These are phyloP conservation scores for Pythium phragmiticola DNA, from an alignment of 352 stramenopile genomes.

Conservation along the genomic window DNA sequence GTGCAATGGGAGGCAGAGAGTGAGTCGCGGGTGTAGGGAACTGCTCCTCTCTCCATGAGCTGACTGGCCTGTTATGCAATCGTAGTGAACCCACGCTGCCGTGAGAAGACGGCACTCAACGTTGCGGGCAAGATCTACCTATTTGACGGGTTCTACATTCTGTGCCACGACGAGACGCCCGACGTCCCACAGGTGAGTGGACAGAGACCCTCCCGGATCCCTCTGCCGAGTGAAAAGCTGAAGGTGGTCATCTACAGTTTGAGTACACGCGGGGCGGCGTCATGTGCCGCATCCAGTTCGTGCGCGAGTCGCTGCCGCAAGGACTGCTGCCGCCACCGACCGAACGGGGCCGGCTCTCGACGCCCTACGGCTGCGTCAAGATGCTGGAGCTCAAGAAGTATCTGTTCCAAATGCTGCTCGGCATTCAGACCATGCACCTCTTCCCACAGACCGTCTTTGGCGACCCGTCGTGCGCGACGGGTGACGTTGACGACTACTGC, in stretches of 20 bases:
- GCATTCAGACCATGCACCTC: slow-evolving; percentile 70
- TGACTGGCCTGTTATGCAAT: not conserved
- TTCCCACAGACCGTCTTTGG: slow-evolving; percentile 59
- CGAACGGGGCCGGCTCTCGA: slow-evolving; percentile 8
- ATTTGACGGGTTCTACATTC: slow-evolving; percentile 86
- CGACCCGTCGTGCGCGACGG: slow-evolving; percentile 48
- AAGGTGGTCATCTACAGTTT: slow-evolving; percentile 39
- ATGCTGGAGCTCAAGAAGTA: slow-evolving; percentile 74
- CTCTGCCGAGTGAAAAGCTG: not conserved
- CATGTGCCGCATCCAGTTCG: slow-evolving; percentile 76
- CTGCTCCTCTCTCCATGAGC: not conserved
- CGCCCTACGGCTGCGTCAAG: slow-evolving; percentile 43
- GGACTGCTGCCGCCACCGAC: slow-evolving; percentile 31
- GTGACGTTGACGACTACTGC: slow-evolving; percentile 58
- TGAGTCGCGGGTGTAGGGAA: slow-evolving; percentile 26
- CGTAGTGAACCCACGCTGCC: slow-evolving; percentile 74
- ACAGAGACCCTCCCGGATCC: not conserved
- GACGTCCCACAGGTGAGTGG: slow-evolving; percentile 53
- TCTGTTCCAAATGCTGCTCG: slow-evolving; percentile 70
- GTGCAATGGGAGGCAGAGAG: slow-evolving; percentile 80
- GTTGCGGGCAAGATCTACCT: slow-evolving; percentile 64
- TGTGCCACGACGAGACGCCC: slow-evolving; percentile 59
- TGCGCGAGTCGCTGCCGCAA: slow-evolving; percentile 58
- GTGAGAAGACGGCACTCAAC: slow-evolving; percentile 67
- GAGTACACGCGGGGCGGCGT: slow-evolving; percentile 77